Conservation (phyloP, 345 rosid genomes). For the Lagerstroemia speciosa region DNA sequence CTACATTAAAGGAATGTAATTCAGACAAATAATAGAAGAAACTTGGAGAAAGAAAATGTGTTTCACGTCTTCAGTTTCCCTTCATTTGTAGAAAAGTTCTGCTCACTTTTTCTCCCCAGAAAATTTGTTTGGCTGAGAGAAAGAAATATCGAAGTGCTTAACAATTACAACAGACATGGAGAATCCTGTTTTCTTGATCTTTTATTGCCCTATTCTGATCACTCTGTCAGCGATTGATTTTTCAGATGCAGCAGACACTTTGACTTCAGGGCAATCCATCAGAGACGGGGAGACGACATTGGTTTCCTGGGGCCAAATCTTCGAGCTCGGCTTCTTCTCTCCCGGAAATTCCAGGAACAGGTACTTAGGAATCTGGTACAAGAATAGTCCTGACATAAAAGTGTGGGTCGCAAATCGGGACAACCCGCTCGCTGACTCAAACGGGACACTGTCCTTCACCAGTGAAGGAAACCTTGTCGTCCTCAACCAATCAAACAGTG, state of each 20-base stretch:
- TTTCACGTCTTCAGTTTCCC: no score
- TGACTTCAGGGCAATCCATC: conserved; percentile 13
- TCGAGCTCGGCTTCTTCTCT: conserved; percentile 30
- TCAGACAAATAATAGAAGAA: no score
- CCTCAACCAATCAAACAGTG: not conserved
- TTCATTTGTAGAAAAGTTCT: no score
- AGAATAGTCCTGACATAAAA: conserved; percentile 13
- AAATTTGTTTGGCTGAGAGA: no score
- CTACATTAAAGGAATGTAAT: no score
- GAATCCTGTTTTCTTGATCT: no score
- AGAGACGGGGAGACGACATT: conserved; percentile 18
- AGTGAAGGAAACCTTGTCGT: conserved; percentile 15
- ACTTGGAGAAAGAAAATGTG: no score
- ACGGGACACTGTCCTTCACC: conserved; percentile 18
- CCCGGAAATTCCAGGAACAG: conserved; percentile 20
- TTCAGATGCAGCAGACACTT: conserved; percentile 1
- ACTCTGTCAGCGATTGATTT: no score
- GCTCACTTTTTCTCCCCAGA: no score
- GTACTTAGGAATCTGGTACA: conserved; percentile 46
- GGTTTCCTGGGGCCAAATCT: conserved; percentile 18
- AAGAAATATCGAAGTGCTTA: no score
- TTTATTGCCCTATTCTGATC: no score
- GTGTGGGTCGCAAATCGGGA: conserved; percentile 51
- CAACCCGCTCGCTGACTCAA: conserved; percentile 11
- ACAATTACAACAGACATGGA: no score